Evolutionary conservation across 768 basidiomycete species (phyloP), one percentile per base, ranked within the genome.

Genomic region (Mycena vulgaris): DNA sequence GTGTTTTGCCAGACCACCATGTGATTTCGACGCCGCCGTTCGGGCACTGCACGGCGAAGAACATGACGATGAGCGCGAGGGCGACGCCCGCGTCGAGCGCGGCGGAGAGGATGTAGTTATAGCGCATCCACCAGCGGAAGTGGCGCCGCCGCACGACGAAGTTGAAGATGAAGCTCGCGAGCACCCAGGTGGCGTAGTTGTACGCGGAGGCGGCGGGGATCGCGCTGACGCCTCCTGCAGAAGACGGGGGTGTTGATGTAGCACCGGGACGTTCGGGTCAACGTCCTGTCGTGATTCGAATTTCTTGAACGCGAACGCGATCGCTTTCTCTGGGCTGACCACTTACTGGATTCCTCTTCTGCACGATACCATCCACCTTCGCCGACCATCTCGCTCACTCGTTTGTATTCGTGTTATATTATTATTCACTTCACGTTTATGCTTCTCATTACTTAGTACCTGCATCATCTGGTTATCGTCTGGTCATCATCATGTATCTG

Each of bases 201-300:
- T 89, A 92, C 61, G 95, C 92, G 19, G 90, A 89, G 33, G 94
- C 95, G 77, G 88, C 86, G 6, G 78, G 86, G 42, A 91, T 90
- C 64, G 81, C 85, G 17, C 89, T 93, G 0, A n/a, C 78, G 90
- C 49, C 84, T 80, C 64, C 72, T 83, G 5, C 67, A 90, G 28
- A 81, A 86, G 21, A 80, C 83, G 1, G 87, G 85, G 48, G 86
- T 80, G 0, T 89, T 95, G n/a, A n/a, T n/a, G n/a, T n/a, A n/a
- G n/a, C n/a, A 80, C 83, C 2, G 87, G 85, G 48, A 86, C 80
- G 0, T 89, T 95, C 70, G 93, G 93, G 19, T 91, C 92, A 14
- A 76, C 83, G 40, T 80, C 82, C 10, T 93, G 91, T 87, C 82
- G 75, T 88, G 75, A 81, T 33, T 53, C 33, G 48, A 27, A 57